Evolutionary conservation across 2,329 filamentous ascomycete species (phyloP), one percentile per base, ranked within the genome.

Genomic region (Dendryphion nanum): DNA sequence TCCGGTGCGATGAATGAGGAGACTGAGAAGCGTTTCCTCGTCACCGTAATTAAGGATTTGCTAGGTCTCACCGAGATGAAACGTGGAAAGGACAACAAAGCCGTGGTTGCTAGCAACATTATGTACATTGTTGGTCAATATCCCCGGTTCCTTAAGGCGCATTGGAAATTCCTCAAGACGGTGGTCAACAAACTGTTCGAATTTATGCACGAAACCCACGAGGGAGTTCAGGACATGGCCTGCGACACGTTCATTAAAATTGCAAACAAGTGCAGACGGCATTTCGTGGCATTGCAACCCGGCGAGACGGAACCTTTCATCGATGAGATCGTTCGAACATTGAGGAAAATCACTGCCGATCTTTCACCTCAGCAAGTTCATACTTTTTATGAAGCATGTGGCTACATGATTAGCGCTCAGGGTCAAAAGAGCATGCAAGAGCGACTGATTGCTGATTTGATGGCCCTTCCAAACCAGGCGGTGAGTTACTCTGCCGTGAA

Each of bases 71-170:
- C 93, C 0, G 93, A 98, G 68, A 96, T 96, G 90, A 98, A 98
- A 75, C 87, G 94, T 37, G 93, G 93, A 47, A 98, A 98, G 61
- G 93, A 98, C 73, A 98, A 98, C 78, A 98, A 98, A 67, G 93
- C 93, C 10, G 93, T 98, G 7, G 93, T 98, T 28, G 93, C 93
- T 47, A 95, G 89, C 71, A 98, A 98, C 72, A 98, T 98, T 61
- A 98, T 98, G 93, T 98, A 98, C 67, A 98, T 98, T 71, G 93
- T 98, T 45, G 93, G 93, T 42, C 93, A 98, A 64, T 98, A 98
- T 63, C 93, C 93, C 24, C 87, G 93, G 15, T 98, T 98, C 73
- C 74, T 98, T 57, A 98, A 98, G 74, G 93, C 93, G 2, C 93
- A 98, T 68, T 98, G 93, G 93, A 98, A 98, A 67, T 98, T 98